Evolutionary conservation across 2,329 filamentous ascomycete species (phyloP), one percentile per base, ranked within the genome.

Genomic region (Colletotrichum navitas): DNA sequence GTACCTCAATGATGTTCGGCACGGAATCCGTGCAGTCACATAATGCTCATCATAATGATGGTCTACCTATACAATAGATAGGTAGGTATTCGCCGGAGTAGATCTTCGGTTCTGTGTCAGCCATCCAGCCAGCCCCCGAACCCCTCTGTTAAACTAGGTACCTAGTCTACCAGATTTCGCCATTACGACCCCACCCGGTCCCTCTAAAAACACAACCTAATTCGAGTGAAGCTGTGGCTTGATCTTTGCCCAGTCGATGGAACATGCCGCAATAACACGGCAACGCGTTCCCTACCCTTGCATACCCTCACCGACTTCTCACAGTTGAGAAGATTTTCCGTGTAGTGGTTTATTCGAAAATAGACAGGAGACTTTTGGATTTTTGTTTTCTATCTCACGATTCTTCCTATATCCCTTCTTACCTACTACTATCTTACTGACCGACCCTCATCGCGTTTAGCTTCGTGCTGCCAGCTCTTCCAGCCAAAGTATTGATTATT

Each of bases 301-400:
- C 45, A 45, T 68, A 68, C 64, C 68, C 52, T 68, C 59, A 68
- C 65, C 59, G 65, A 71, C 65, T 58, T 45, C 56, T 68, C 68
- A 68, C 49, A 60, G 43, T 59, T 36, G n/a, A 54, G 65, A 45
- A 71, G 60, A 68, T 45, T 63, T 59, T 60, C 10, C 39, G 39
- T 60, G 65, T 71, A 65, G 68, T 39, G 59, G 59, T 41, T 45
- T 59, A 47, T 59, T 63, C 36, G 21, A 59, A 18, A 32, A 59
- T 29, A 29, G 32, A 4, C 21, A 59, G 51, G 54, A 52, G 54
- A 36, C 41, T 56, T 56, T 26, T 14, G n/a, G n/a, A 34, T 21
- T 21, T 21, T 21, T 41, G 5, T n/a, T 49, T 36, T 34, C 12
- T 5, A 39, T 12, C 45, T 21, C n/a, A 26, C 3, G 1, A 14